Evolutionary conservation across 352 stramenopile genomes (phyloP).

Genomic region (Pythium phragmitis): DNA sequence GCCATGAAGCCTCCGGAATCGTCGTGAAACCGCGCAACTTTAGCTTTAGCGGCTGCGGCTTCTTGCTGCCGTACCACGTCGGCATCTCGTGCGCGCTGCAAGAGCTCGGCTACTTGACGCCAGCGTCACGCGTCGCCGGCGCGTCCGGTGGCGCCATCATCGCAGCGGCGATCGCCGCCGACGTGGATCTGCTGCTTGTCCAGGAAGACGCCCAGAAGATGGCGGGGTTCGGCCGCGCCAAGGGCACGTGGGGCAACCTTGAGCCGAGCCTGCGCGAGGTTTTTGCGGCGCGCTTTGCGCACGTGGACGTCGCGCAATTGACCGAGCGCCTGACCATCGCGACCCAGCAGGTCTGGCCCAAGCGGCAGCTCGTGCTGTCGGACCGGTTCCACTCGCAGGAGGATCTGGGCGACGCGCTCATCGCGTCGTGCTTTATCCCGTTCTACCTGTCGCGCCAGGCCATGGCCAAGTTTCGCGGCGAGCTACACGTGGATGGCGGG

Average conservation of each 20-base stretch:
- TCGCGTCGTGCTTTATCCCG: constrained; percentile 77
- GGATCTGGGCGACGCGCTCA: constrained; percentile 60
- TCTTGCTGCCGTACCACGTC: constrained; percentile 80
- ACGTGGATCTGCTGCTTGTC: constrained; percentile 53
- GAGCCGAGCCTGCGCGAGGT: constrained; percentile 55
- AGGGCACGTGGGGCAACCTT: constrained; percentile 67
- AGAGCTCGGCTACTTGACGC: constrained; percentile 45
- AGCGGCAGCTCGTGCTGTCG: constrained; percentile 43
- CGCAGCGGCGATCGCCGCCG: constrained; percentile 56
- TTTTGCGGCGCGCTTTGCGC: constrained; percentile 53
- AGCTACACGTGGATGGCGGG: constrained; percentile 71
- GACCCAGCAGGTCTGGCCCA: constrained; percentile 72
- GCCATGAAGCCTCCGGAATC: constrained; percentile 30
- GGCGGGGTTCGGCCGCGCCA: constrained; percentile 42
- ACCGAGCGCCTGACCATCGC: constrained; percentile 59
- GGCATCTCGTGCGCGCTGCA: constrained; percentile 62
- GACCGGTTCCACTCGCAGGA: constrained; percentile 57
- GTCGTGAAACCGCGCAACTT: constrained; percentile 39
- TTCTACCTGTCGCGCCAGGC: constrained; percentile 65
- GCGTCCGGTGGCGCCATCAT: constrained; percentile 73
- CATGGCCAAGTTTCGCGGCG: constrained; percentile 51
- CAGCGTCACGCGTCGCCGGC: constrained; percentile 57
- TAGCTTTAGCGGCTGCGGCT: constrained; percentile 77
- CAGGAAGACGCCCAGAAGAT: constrained; percentile 60
- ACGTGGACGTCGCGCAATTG: constrained; percentile 40